Evolutionary conservation across 331 rosid species (phyloP), one percentile per base, ranked within the genome.

Genomic region (Malus hybrid): DNA sequence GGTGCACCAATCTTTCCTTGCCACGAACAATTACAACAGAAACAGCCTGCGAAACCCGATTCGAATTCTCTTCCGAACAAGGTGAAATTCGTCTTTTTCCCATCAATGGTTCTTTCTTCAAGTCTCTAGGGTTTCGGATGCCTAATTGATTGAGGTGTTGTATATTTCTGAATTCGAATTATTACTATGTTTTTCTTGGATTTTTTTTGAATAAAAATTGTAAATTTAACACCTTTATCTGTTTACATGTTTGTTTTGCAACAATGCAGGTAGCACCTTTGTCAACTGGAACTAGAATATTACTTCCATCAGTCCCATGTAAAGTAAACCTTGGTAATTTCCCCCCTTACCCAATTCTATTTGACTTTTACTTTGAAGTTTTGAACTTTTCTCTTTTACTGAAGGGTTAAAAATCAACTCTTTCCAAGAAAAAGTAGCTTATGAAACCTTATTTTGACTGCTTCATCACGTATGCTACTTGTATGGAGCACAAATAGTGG

Each of bases 201-300:
- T n/a, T 10, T 42, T 12, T 19, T 20, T 13, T 2, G 0, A 10
- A 20, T 19, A 7, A 65, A 18, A 18, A 14, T 65, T 18, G 0
- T 3, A 22, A 57, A 57, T 56, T 32, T 10, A 32, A 32, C 11
- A 56, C 76, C 66, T 57, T 22, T 11, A 66, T 67, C 44, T 31
- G 42, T 39, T 19, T 46, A 13, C n/a, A 18, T 52, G 29, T 57
- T 78, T 42, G 5, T 34, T 32, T 52, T 29, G 29, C 8, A 52
- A 46, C 62, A 55, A 75, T 82, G 4, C 77, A 91, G 94, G 89
- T 82, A 78, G 88, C 77, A 36, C 31, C 83, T 36, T 52, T 66
- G 44, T 12, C 84, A 75, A 65, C 83, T 42, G 80, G 81, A 39
- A 44, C 85, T 24, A 80, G 84, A 82, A 70, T 60, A 69, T 70